Conservation (phyloP, 768 basidiomycete species). For the Kwoniella heveanensis region DNA sequence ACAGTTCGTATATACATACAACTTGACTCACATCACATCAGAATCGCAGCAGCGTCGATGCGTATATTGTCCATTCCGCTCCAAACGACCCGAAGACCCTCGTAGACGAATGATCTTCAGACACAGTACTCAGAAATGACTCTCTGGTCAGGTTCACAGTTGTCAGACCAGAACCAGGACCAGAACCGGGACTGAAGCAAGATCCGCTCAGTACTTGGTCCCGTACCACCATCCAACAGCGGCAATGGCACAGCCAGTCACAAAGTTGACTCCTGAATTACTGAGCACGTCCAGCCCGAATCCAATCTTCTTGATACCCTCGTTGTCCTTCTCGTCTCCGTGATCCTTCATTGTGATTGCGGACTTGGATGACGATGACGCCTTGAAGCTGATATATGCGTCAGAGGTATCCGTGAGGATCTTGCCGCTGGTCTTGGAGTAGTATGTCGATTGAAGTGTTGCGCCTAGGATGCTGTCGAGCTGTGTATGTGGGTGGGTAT, state of each 20-base stretch:
- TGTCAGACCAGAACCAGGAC: no score
- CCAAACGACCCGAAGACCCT: no score
- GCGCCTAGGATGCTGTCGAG: constrained; percentile 86
- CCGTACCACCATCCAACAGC: constrained; percentile 35
- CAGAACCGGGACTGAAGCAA: no score
- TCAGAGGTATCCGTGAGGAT: constrained; percentile 66
- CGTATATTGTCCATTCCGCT: no score
- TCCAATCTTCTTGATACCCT: constrained; percentile 62
- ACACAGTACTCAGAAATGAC: no score
- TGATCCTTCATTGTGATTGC: background rate
- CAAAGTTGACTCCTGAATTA: constrained; percentile 74
- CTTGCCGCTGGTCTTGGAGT: constrained; percentile 64
- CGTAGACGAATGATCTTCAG: no score
- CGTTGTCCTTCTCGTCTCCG: background rate
- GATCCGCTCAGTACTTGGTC: background rate
- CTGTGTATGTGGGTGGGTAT: constrained; percentile 59
- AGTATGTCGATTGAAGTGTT: constrained; percentile 78
- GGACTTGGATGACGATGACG: no score
- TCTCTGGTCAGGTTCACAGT: no score
- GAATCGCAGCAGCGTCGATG: no score
- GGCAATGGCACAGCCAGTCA: constrained; percentile 34
- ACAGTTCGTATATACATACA: no score
- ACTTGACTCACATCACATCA: no score
- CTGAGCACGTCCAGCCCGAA: constrained; percentile 70
- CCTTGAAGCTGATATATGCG: constrained; percentile 40